Percentiles rank a stretch among this genome's conserved stretches.
Conservation (phyloP, 371 early-diverging fungal genomes). For the Syncephalastrum contaminatum region DNA sequence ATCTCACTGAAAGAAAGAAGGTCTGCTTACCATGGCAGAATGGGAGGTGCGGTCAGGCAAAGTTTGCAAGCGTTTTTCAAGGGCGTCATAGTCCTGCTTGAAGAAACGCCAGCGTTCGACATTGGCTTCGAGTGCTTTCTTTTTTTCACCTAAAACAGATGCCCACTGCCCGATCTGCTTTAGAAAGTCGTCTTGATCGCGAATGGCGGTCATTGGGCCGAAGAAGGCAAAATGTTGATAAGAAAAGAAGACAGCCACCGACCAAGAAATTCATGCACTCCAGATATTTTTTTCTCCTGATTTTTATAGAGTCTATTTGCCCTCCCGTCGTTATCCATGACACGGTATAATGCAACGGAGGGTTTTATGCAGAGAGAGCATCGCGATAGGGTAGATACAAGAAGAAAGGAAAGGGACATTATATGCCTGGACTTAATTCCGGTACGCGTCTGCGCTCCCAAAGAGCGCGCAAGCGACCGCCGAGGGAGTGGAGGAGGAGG, state of each 20-base stretch:
- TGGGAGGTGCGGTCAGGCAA: constrained; percentile 18
- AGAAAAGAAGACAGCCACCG: too few species aligned
- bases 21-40: constrained; percentile 18
- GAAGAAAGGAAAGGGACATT: constrained; percentile 3
- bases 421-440: constrained; percentile 29
- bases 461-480: constrained; percentile 42
- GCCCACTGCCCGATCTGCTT: constrained; percentile 13
- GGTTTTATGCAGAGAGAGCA: too few species aligned
- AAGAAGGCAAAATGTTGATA: too few species aligned
- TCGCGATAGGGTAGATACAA: too few species aligned
- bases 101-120: constrained; percentile 13
- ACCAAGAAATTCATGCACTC: too few species aligned
- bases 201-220: too few species aligned
- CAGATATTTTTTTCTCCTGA: too few species aligned
- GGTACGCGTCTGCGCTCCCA: constrained; percentile 30
- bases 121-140: constrained; percentile 10
- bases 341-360: too few species aligned
- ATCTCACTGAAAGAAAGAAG: not conserved
- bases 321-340: too few species aligned
- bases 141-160: constrained; percentile 8
- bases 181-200: not conserved
- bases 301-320: too few species aligned
- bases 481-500: constrained; percentile 44
- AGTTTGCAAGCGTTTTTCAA: constrained; percentile 16
- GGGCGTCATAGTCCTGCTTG: constrained; percentile 19